Percentiles rank a stretch among this genome's conserved stretches.
Evolutionary conservation across 2,329 filamentous ascomycete genomes (phyloP).

Genomic region (Aspergillus sp.): DNA sequence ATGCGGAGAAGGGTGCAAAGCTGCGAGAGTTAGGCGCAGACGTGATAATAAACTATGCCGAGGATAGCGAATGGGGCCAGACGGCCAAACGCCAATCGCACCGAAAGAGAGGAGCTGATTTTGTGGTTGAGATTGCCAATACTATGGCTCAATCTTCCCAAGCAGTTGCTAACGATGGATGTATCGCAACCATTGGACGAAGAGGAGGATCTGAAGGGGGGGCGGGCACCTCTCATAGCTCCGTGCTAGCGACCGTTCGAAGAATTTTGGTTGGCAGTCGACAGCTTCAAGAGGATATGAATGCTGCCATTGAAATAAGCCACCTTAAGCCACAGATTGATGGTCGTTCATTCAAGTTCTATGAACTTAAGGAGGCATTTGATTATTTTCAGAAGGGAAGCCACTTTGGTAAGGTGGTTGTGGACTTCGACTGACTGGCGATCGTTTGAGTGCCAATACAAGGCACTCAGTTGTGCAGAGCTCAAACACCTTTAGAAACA

Average conservation of each 20-base stretch:
- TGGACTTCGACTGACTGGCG: conserved; percentile 2
- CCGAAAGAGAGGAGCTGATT: neutral
- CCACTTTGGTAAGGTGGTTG: conserved; percentile 7
- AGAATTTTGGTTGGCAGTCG: conserved; percentile 2
- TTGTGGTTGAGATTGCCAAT: conserved; percentile 1
- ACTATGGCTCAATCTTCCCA: conserved; percentile 1
- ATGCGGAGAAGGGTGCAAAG: conserved; percentile 51
- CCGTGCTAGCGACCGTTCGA: neutral
- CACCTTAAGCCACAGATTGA: neutral
- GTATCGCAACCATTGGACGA: neutral
- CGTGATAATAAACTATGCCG: conserved; percentile 59
- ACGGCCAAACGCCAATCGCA: conserved; percentile 66
- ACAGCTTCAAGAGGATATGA: conserved; percentile 7
- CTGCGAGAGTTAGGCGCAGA: conserved; percentile 55
- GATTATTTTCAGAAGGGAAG: conserved; percentile 1
- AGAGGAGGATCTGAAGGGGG: neutral
- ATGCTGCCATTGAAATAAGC: neutral
- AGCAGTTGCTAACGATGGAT: neutral
- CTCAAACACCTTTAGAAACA: too few relatives aligned
- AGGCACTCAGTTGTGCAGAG: too few relatives aligned
- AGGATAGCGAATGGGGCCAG: conserved; percentile 55
- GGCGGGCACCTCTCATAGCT: neutral
- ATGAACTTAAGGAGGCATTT: neutral
- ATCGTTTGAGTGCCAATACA: neutral
- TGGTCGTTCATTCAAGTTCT: neutral